These are phyloP conservation scores for Abelmoschus esculentus DNA, from an alignment of 345 rosid species.

Conservation along the genomic window DNA sequence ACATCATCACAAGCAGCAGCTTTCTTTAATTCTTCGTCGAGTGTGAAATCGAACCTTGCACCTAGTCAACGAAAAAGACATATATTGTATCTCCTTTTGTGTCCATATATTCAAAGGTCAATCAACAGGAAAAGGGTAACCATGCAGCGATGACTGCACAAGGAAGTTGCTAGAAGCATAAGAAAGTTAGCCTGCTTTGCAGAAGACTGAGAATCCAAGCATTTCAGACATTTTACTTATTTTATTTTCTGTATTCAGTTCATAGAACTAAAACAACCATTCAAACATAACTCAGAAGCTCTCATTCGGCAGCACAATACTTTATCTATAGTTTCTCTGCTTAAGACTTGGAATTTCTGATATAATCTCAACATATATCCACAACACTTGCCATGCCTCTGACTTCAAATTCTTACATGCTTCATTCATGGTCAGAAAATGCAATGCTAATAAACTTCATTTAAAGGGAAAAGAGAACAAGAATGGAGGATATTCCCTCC, in stretches of 20 bases:
- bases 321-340: background rate
- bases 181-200: background rate
- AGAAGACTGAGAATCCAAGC: background rate
- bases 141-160: background rate
- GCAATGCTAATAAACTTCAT: background rate
- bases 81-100: background rate
- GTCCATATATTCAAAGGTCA: background rate
- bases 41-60: conserved; percentile 69
- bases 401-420: background rate
- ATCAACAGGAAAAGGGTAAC: background rate
- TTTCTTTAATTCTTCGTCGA: conserved; percentile 65
- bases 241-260: background rate
- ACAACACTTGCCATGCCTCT: background rate
- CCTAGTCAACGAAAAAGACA: conserved; percentile 41
- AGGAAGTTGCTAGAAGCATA: background rate
- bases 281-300: background rate
- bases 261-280: background rate
- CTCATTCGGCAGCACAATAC: background rate
- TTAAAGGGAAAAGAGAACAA: background rate
- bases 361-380: background rate
- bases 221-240: background rate
- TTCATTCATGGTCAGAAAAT: background rate
- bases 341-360: background rate
- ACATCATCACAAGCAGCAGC: conserved; percentile 77
- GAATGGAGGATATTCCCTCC: background rate